Evolutionary conservation across 768 basidiomycete genomes (phyloP).

Genomic region (Agrocybe praecox): DNA sequence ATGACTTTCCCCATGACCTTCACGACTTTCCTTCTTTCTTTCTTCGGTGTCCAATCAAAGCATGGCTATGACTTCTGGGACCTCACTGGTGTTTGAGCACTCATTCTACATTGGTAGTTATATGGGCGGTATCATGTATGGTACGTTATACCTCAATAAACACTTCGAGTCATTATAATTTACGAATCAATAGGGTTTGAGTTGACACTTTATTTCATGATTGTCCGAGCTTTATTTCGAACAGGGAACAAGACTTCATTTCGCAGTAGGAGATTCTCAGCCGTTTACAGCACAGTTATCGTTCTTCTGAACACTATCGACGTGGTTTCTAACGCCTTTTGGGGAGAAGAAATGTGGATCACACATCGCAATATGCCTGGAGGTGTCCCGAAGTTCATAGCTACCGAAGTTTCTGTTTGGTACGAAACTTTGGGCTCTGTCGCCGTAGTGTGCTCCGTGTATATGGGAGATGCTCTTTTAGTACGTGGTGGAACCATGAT

Average conservation of each 20-base stretch:
- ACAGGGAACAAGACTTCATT: slow-evolving; percentile 12
- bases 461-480: slow-evolving; percentile 30
- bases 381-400: slow-evolving; percentile 23
- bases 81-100: slow-evolving; percentile 23
- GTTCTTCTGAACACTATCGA: slow-evolving; percentile 25
- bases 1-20: too few species aligned
- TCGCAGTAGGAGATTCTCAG: slow-evolving; percentile 18
- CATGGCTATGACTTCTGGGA: too few species aligned
- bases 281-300: slow-evolving; percentile 23
- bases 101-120: slow-evolving; percentile 28
- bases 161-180: background rate
- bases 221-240: slow-evolving; percentile 15
- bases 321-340: slow-evolving; percentile 26
- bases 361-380: slow-evolving; percentile 23
- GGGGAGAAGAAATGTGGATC: slow-evolving; percentile 32
- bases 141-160: slow-evolving; percentile 7
- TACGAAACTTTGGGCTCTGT: slow-evolving; percentile 28
- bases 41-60: too few species aligned
- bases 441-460: slow-evolving; percentile 25
- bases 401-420: slow-evolving; percentile 23
- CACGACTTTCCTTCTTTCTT: too few species aligned
- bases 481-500: slow-evolving; percentile 11
- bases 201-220: slow-evolving; percentile 23
- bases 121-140: slow-evolving; percentile 28
- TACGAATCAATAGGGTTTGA: slow-evolving; percentile 18